Evolutionary conservation across 176 grass and related monocot genomes (phyloP), one percentile per base, ranked within the genome.

Genomic region (Zizania latifolia): DNA sequence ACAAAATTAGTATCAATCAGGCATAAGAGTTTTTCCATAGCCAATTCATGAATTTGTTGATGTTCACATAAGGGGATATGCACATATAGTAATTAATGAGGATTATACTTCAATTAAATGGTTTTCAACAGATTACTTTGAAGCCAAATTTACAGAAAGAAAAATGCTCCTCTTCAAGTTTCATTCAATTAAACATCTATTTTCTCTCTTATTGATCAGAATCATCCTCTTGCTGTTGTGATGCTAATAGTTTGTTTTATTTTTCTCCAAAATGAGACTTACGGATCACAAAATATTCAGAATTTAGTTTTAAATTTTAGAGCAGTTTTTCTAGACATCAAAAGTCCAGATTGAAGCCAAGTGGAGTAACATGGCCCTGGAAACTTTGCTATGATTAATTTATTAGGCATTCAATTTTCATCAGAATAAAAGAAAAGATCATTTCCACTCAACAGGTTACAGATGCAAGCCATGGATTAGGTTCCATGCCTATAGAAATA

Each of bases 341-440:
- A 62, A 61, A 75, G 56, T 60, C 15, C n/a, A 23, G 27, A 63
- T 16, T 33, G 11, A 45, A 50, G 32, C 13, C 19, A 51, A 64
- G 59, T 63, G 62, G 40, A 35, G n/a, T 6, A 63, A 17, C 44
- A 12, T 48, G 30, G 19, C 29, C 62, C 46, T 63, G 29, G 58
- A 19, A 32, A 61, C 40, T 76, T 62, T 48, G 58, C 74, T 22
- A 76, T 23, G 31, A 53, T 77, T 37, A 65, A 77, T 73, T 51
- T 35, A 45, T 48, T 75, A 81, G 54, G 31, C 48, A 51, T 51
- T 51, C 21, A 24, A 27, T 34, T 48, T 69, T 70, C 35, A 54
- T 26, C 1, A 32, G 24, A 55, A 77, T 41, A 70, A 68, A 65
- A 45, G 17, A 38, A 13, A 62, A 34, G 36, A 26, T 0, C 13